Evolutionary conservation across 768 basidiomycete genomes (phyloP), one percentile per base, ranked within the genome.

Genomic region (Podaxis sp.): DNA sequence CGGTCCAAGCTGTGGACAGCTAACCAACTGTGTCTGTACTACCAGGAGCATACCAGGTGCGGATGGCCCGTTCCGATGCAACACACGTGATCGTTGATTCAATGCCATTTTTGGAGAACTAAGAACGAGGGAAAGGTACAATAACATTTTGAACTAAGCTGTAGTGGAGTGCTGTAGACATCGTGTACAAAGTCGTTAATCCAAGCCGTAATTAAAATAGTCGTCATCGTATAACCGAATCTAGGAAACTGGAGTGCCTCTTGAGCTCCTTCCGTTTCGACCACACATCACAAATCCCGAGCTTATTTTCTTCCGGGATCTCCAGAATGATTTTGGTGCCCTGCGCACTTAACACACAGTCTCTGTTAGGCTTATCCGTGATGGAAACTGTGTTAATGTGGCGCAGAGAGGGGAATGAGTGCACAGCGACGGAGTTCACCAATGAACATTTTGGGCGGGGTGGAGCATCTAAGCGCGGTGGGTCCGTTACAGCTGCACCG

Each of bases 331-430:
- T 48, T 59, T 70, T 70, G n/a, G 65, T 70, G 1, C 70, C 69
- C 18, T 66, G 65, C 13, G 66, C 65, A 65, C 68, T 67, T n/a
- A 78, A 63, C 2, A 89, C 74, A 60, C 84, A 82, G 46, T 83
- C 83, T 14, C 81, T 79, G 37, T 91, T 77, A n/a, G 85, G 81
- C 40, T 84, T 73, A 18, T 78, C 75, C 50, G 80, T 77, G 14
- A 70, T 57, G 2, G 65, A 51, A 25, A 73, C 63, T 1, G 71
- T 75, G 54, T 80, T 78, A 4, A 91, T 80, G 59, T 83, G 83
- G 2, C 80, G 75, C 57, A 91, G 72, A 1, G 79, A 77, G 0
- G 90, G 89, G 69, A 85, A 89, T 1, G 81, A 74, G 67, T 86
- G 81, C 2, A 85, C 79, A 38, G 77, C 74, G 55, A 86, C 68